Evolutionary conservation across 129 eudicot genomes (phyloP).

Genomic region (Chrysanthemum lavandulifolium): DNA sequence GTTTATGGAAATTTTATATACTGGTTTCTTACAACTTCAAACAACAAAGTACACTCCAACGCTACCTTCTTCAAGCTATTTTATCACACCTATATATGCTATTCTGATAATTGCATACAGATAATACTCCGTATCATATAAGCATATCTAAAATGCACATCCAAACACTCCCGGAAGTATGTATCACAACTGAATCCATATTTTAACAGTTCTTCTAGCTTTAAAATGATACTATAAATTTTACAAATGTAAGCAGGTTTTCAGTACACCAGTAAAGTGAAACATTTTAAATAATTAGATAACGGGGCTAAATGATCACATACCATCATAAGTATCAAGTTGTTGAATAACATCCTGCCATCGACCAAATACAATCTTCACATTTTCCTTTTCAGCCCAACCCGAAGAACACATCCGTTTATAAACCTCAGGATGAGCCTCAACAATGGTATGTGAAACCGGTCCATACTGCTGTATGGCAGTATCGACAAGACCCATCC

Average conservation of each 20-base stretch:
- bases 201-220: neutral
- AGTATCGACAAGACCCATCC: constrained; percentile 95
- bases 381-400: constrained; percentile 83
- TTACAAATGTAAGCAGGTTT: neutral
- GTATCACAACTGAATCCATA: neutral
- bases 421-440: constrained; percentile 94
- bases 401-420: constrained; percentile 73
- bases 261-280: constrained; percentile 4
- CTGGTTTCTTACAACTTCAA: too few relatives aligned
- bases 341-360: constrained; percentile 95
- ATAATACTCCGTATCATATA: neutral
- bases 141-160: neutral
- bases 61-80: too few relatives aligned
- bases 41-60: too few relatives aligned
- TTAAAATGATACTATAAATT: too few relatives aligned
- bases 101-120: too few relatives aligned
- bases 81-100: too few relatives aligned
- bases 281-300: neutral
- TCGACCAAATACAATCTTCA: constrained; percentile 80
- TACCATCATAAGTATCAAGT: constrained; percentile 85
- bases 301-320: neutral
- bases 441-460: constrained; percentile 72
- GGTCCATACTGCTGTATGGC: constrained; percentile 81
- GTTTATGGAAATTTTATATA: too few relatives aligned
- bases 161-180: neutral